These are phyloP conservation scores for Strobilomyces dryophilus DNA, from an alignment of 768 basidiomycete species.

Conservation along the genomic window DNA sequence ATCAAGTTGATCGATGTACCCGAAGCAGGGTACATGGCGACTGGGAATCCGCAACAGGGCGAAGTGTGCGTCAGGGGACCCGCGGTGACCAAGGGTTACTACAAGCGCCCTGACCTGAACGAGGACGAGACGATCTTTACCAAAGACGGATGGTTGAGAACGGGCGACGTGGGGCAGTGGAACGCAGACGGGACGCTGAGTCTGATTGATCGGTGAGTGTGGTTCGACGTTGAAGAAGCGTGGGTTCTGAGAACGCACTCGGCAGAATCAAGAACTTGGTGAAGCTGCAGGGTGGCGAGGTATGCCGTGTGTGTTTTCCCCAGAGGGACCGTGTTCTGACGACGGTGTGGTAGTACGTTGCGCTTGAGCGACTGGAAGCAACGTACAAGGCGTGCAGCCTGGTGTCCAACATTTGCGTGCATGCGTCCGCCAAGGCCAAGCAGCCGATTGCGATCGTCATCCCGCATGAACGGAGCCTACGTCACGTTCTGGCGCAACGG, in stretches of 20 bases:
- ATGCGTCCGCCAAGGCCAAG: slow-evolving; percentile 70
- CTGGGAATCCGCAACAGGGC: slow-evolving; percentile 70
- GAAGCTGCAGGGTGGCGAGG: slow-evolving; percentile 80
- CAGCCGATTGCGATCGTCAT: slow-evolving; percentile 85
- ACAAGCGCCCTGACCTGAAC: slow-evolving; percentile 88
- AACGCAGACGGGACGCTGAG: slow-evolving; percentile 86
- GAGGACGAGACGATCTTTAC: slow-evolving; percentile 79
- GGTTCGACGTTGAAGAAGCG: background rate
- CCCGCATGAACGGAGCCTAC: slow-evolving; percentile 74
- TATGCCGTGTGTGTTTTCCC: slow-evolving; percentile 25
- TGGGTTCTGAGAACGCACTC: background rate
- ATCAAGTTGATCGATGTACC: slow-evolving; percentile 81
- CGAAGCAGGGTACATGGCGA: slow-evolving; percentile 81
- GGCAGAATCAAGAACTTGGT: slow-evolving; percentile 81
- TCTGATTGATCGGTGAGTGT: slow-evolving; percentile 78
- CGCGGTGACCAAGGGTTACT: slow-evolving; percentile 86
- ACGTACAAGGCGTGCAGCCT: slow-evolving; percentile 82
- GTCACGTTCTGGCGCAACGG: slow-evolving; percentile 42
- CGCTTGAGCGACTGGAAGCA: slow-evolving; percentile 84
- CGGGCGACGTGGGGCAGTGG: slow-evolving; percentile 95
- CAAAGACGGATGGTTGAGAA: slow-evolving; percentile 88
- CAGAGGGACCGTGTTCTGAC: slow-evolving; percentile 1
- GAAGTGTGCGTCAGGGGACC: slow-evolving; percentile 89
- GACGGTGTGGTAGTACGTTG: slow-evolving; percentile 62
- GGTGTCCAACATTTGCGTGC: slow-evolving; percentile 78